Base-by-base conservation (phyloP, 2,329 filamentous ascomycete genomes). In the Penicillium sp. region DNA sequence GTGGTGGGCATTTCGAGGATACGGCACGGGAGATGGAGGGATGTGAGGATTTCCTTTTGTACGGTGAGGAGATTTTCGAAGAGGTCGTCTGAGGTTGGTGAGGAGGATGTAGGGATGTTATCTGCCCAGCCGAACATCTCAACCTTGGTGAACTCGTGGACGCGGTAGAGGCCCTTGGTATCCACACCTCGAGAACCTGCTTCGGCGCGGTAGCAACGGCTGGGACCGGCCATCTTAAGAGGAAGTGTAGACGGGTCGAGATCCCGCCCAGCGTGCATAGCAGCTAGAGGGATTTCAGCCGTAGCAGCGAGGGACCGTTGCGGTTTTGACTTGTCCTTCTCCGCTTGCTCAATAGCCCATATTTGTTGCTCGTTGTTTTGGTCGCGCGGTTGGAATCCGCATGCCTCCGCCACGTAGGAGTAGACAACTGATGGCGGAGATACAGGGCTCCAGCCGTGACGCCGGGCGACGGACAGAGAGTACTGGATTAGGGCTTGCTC, bases 111-210 rank as follows among this genome's bases (percentile, higher is more conserved):
- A 51, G 17, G 87, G 83, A 1, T 87, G 41, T 70, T 75, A 31
- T 84, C 70, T 5, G 92, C 90, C 95, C 95, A 99, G 0, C 91
- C 93, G 75, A 99, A 98, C 83, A 99, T 89, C 78, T 99, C 95
- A 0, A 99, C 94, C 76, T 99, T 99, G 30, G 93, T 97, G 79
- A 99, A 99, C 78, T 99, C 95, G 78, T 99, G 95, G 3, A 99
- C 95, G 30, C 95, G 90, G 79, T 98, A 99, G 1, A 99, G 82
- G 5, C 95, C 95, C 79, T 97, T 97, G 1, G 93, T 97, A 69
- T 95, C 92, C 26, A 90, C 89, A 31, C 95, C 95, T 45, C 94
- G 85, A 0, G 93, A 91, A 35, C 95, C 95, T 0, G 95, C 95
- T 80, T 99, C 95, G 49, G 95, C 95, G 56, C 95, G 90, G 79